Evolutionary conservation across 805 yeast species (phyloP).

Genomic region (Ogataea paraovalis): DNA sequence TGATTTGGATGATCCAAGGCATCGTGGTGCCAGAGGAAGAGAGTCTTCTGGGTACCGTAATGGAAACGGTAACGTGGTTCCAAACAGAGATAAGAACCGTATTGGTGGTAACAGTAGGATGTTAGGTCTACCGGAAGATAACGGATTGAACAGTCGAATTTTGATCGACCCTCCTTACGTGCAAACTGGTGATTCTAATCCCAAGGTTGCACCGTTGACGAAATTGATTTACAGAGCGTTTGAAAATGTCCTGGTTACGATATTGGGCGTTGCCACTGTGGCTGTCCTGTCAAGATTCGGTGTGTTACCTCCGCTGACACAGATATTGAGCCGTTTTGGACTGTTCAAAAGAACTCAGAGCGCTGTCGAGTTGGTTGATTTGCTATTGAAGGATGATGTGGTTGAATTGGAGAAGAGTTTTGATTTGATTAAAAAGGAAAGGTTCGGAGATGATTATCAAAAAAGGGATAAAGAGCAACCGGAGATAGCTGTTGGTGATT

Average conservation of each 20-base stretch:
- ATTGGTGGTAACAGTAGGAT: not conserved
- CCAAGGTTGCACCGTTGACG: constrained; percentile 18
- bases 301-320: constrained; percentile 32
- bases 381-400: constrained; percentile 26
- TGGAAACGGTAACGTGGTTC: no score
- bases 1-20: constrained; percentile 12
- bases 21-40: constrained; percentile 1
- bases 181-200: not conserved
- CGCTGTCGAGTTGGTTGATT: constrained; percentile 33
- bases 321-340: constrained; percentile 29
- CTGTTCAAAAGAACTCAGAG: constrained; percentile 31
- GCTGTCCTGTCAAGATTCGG: constrained; percentile 37
- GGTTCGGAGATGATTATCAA: constrained; percentile 13
- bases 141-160: not conserved
- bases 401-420: constrained; percentile 24
- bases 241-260: constrained; percentile 49
- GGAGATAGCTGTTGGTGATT: constrained; percentile 6
- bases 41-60: not conserved
- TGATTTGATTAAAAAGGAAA: constrained; percentile 22
- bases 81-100: constrained; percentile 3
- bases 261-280: constrained; percentile 34
- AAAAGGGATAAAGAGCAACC: constrained; percentile 9
- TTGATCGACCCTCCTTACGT: constrained; percentile 12
- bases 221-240: constrained; percentile 28
- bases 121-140: constrained; percentile 11